Percentiles rank a stretch among this genome's conserved stretches.
phyloP scores from a whole-genome alignment of 148 eudicot genomes.

The Cornus controversa region DNA sequence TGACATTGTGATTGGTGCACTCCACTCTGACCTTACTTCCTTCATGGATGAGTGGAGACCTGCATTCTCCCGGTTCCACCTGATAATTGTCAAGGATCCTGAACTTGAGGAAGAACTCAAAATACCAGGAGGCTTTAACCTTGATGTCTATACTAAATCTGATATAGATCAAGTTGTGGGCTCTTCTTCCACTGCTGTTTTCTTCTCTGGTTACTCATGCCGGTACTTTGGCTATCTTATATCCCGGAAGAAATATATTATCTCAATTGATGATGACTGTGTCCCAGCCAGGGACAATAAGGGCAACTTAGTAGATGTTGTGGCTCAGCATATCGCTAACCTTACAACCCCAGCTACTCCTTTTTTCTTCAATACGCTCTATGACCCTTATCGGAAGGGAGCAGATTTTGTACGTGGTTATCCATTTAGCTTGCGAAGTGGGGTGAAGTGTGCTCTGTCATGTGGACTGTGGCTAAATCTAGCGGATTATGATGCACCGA shows the following conservation, averaged over 20 bases:
- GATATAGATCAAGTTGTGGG: constrained; percentile 63
- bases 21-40: constrained; percentile 75
- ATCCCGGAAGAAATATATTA: constrained; percentile 72
- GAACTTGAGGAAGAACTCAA: constrained; percentile 74
- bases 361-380: constrained; percentile 87
- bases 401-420: constrained; percentile 96
- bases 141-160: constrained; percentile 55
- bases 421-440: constrained; percentile 82
- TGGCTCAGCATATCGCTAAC: constrained; percentile 77
- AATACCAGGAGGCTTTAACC: constrained; percentile 65
- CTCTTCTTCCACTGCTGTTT: constrained; percentile 39
- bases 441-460: constrained; percentile 79
- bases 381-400: constrained; percentile 82
- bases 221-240: constrained; percentile 90
- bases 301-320: constrained; percentile 54
- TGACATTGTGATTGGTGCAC: constrained; percentile 77
- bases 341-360: constrained; percentile 91
- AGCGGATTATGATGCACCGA: constrained; percentile 94
- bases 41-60: constrained; percentile 88
- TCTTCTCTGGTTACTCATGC: constrained; percentile 87
- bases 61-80: constrained; percentile 66
- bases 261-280: constrained; percentile 90
- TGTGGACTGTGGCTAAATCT: constrained; percentile 92
- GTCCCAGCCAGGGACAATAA: constrained; percentile 73
- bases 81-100: constrained; percentile 84